Evolutionary conservation across 176 grass and related monocot genomes (phyloP), one percentile per base, ranked within the genome.

Genomic region (Hsuehochloa calcarea): DNA sequence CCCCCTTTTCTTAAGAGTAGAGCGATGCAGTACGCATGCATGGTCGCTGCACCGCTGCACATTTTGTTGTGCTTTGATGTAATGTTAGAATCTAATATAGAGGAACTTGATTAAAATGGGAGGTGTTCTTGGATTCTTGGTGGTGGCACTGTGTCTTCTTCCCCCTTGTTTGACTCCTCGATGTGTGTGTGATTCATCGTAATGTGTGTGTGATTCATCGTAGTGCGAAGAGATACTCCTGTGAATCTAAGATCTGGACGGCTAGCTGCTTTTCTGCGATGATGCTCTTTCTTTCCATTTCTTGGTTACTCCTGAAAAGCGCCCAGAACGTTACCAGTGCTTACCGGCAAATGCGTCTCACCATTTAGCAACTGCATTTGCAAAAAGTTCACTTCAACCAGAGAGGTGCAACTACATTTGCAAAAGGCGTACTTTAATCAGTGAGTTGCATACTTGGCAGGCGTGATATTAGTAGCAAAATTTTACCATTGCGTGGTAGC

Each of bases 141-240:
- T 23, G 34, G 5, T 10, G 64, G 17, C 65, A 13, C 8, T 37
- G 27, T 45, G 54, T 13, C 44, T 47, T 40, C 55, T 38, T 4
- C 50, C 20, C 50, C n/a, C 8, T 50, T 43, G 40, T 85, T 68
- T 70, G 61, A 74, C 63, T 13, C 29, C 50, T 41, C 43, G 70
- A 50, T 41, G 80, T 22, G 68, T 1, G 80, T 13, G 54, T 45
- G 34, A 6, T 85, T 45, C 77, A 77, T 90, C 43, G 82, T 63
- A 85, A 50, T 41, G 80, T 22, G 68, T 1, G 80, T 14, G 54
- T 45, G 34, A 6, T 85, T 45, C 78, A 77, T 90, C 43, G 82
- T 64, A 85, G 63, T 82, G 77, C 83, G 78, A 63, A 25, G 54
- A 51, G 80, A 43, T 77, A 10, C 49, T 83, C 68, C 44, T 23